Percentiles rank a stretch among this genome's conserved stretches.
Evolutionary conservation across 805 yeast species (phyloP).

Genomic region (Wickerhamiella azyma): DNA sequence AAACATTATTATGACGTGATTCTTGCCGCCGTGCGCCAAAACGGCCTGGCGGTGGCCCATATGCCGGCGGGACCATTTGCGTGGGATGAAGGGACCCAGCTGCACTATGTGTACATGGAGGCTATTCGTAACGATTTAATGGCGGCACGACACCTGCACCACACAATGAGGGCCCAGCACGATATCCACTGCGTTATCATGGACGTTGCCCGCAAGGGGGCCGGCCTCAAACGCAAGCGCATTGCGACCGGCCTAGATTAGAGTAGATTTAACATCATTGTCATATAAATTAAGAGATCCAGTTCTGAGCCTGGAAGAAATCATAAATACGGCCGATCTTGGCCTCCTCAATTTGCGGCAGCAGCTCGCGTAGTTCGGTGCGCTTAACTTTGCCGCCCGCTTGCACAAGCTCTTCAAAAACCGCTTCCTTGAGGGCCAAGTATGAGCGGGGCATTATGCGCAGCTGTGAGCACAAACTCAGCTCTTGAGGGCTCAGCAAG

Average conservation of each 20-base stretch:
- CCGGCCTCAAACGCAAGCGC: too few relatives aligned
- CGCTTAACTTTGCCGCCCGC: conserved; percentile 75
- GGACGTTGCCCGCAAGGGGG: too few relatives aligned
- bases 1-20: neutral
- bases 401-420: conserved; percentile 75
- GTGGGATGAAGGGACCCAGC: too few relatives aligned
- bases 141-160: too few relatives aligned
- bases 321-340: conserved; percentile 84
- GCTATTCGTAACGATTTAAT: too few relatives aligned
- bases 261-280: too few relatives aligned
- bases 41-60: neutral
- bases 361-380: conserved; percentile 62
- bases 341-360: conserved; percentile 69
- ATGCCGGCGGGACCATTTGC: too few relatives aligned
- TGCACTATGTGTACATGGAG: too few relatives aligned
- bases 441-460: conserved; percentile 88
- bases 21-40: neutral
- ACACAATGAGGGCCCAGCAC: too few relatives aligned
- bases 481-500: conserved; percentile 76
- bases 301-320: conserved; percentile 81
- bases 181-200: too few relatives aligned
- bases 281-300: conserved; percentile 35
- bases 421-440: conserved; percentile 75
- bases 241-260: too few relatives aligned
- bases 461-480: conserved; percentile 65